Base-by-base conservation (phyloP, 495 filamentous ascomycete species). In the Neurospora tetrasperma region DNA sequence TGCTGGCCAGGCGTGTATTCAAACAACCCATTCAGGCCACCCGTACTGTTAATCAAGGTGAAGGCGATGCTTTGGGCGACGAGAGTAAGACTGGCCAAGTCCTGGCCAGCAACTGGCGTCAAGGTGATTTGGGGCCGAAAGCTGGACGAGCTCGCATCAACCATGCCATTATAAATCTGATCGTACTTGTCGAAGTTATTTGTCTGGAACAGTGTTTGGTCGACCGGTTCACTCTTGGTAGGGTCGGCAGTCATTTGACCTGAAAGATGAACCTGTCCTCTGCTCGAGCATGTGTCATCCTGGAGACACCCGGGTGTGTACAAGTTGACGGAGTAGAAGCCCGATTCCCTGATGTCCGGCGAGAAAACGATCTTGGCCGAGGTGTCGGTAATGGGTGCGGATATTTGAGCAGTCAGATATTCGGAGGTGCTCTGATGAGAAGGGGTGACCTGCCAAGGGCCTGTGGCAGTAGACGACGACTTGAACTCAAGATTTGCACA, bases 101-200 rank as follows among this genome's bases (percentile, higher is more conserved):
- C 75, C 78, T 97, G 93, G 38, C 87, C 89, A 16, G 86, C 74
- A 23, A 86, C 79, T 12, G 95, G 92, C 2, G 89, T 85, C 70
- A 99, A 83, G 3, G 93, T 97, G 70, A 99, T 89, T 20, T 86
- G 87, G 38, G 96, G 94, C 27, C 90, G 88, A 83, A 98, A 98
- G 27, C 85, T 86, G 75, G 85, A 85, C 42, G 89, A 90, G 74
- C 85, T 90, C 40, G 89, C 89, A 77, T 98, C 94, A 71, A 99
- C 89, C 73, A 87, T 88, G 9, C 94, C 96, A 72, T 88, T 89
- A 79, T 94, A 97, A 73, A 98, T 89, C 71, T 90, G 89, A 77
- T 98, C 96, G 75, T 96, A 97, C 81, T 98, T 99, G 83, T 97
- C 93, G 78, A 90, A 93, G 75, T 93, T 83, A 81, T 98, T 98